These are phyloP conservation scores for Beta lomatogona DNA, from an alignment of 179 eudicot species.

Conservation along the genomic window DNA sequence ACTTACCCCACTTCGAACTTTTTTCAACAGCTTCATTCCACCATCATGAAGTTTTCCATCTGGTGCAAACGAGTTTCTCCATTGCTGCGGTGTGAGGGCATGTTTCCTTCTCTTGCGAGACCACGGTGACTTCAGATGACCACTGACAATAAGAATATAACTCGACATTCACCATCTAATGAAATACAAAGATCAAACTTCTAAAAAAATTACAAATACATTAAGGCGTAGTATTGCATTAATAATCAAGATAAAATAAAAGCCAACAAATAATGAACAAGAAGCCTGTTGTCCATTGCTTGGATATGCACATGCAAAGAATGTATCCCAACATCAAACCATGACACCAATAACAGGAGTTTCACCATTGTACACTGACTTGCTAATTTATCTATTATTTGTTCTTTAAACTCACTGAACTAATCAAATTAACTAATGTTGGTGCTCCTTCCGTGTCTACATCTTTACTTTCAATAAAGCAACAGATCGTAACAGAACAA, in stretches of 20 bases:
- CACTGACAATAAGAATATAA: slow-evolving; percentile 46
- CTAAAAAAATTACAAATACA: neutral
- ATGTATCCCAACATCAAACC: neutral
- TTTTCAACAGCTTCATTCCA: slow-evolving; percentile 84
- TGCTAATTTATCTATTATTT: neutral
- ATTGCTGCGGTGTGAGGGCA: slow-evolving; percentile 66
- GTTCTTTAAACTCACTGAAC: neutral
- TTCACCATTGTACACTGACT: neutral
- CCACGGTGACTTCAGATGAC: slow-evolving; percentile 94
- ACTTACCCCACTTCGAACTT: slow-evolving; percentile 96
- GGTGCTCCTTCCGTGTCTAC: neutral
- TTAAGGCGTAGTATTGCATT: neutral
- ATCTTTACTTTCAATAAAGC: neutral
- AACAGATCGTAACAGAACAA: neutral
- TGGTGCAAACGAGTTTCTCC: slow-evolving; percentile 71
- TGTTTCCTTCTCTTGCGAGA: slow-evolving; percentile 85
- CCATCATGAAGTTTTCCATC: slow-evolving; percentile 83
- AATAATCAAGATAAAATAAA: neutral
- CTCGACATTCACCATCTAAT: slow-evolving; percentile 3
- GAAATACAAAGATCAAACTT: neutral
- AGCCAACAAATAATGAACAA: neutral
- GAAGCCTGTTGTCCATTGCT: neutral
- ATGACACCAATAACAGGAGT: neutral
- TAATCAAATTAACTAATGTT: neutral
- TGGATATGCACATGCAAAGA: neutral